These are phyloP conservation scores for Guadua angustifolia DNA, from an alignment of 176 grass and related monocot species.

Conservation along the genomic window DNA sequence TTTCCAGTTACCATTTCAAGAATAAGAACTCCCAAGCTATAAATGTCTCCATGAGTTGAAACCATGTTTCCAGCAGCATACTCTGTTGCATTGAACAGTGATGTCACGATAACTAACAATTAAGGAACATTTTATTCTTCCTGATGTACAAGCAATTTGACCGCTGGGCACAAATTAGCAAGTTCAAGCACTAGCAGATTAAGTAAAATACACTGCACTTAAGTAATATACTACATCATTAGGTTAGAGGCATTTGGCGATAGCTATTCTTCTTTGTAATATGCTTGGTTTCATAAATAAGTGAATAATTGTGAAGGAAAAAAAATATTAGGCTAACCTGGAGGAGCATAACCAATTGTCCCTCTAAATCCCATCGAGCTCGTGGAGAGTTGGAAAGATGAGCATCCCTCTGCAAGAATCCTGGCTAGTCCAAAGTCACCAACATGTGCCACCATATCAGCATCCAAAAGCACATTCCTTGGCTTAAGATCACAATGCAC, in stretches of 20 bases:
- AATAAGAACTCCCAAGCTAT: slow-evolving; percentile 49
- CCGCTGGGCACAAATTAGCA: not conserved
- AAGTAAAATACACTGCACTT: not conserved
- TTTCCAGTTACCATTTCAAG: slow-evolving; percentile 46
- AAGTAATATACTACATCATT: not conserved
- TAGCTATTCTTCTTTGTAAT: not conserved
- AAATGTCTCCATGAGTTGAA: slow-evolving; percentile 43
- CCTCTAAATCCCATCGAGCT: slow-evolving; percentile 32
- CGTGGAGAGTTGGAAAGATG: no score
- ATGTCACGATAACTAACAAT: not conserved
- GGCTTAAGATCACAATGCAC: slow-evolving; percentile 27
- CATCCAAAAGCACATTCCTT: slow-evolving; percentile 28
- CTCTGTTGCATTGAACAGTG: slow-evolving; percentile 23
- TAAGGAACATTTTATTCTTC: not conserved
- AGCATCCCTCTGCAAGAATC: slow-evolving; percentile 7
- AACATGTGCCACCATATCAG: slow-evolving; percentile 11
- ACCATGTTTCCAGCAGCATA: slow-evolving; percentile 42
- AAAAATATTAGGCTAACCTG: not conserved
- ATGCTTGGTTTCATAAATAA: not conserved
- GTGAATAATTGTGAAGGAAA: not conserved
- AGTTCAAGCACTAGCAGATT: not conserved
- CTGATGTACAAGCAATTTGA: not conserved
- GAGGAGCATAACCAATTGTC: slow-evolving; percentile 19
- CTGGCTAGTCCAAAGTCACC: slow-evolving; percentile 7
- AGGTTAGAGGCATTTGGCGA: not conserved